Percentiles rank a stretch among this genome's conserved stretches.
Evolutionary conservation across 2,329 filamentous ascomycete species (phyloP).

Genomic region (Aspergillus sp.): DNA sequence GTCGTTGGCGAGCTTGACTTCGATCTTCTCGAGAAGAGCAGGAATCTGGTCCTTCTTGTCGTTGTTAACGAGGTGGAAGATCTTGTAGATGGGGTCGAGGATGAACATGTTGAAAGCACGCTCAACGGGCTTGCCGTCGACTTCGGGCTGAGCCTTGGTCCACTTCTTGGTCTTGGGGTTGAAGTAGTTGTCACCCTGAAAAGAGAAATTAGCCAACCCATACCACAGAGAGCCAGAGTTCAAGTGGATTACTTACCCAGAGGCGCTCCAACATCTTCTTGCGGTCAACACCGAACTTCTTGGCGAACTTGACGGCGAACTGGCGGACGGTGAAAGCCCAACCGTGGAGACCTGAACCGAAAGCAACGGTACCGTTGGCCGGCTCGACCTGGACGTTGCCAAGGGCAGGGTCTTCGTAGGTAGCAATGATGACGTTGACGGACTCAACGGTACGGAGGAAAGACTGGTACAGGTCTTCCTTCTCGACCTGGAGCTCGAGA

Average conservation of each 20-base stretch:
- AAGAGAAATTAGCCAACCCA: background rate
- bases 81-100: slow-evolving; percentile 99
- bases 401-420: slow-evolving; percentile 94
- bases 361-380: slow-evolving; percentile 94
- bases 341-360: slow-evolving; percentile 99
- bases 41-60: slow-evolving; percentile 93
- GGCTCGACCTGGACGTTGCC: slow-evolving; percentile 99
- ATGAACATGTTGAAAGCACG: slow-evolving; percentile 99
- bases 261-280: slow-evolving; percentile 99
- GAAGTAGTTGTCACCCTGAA: slow-evolving; percentile 94
- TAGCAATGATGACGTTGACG: slow-evolving; percentile 99
- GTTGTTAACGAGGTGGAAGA: slow-evolving; percentile 96
- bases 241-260: slow-evolving; percentile 64
- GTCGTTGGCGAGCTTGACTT: slow-evolving; percentile 83
- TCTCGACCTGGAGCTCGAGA: slow-evolving; percentile 95
- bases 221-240: slow-evolving; percentile 8
- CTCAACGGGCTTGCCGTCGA: slow-evolving; percentile 87
- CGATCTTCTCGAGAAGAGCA: slow-evolving; percentile 84
- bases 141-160: slow-evolving; percentile 74
- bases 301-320: slow-evolving; percentile 93
- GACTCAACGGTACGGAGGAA: slow-evolving; percentile 99
- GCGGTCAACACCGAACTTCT: slow-evolving; percentile 99
- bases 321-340: slow-evolving; percentile 99
- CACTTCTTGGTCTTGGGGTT: slow-evolving; percentile 99
- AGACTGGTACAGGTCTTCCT: slow-evolving; percentile 99